Base-by-base conservation (phyloP, 495 filamentous ascomycete genomes). In the Aeminium ludgeri region DNA sequence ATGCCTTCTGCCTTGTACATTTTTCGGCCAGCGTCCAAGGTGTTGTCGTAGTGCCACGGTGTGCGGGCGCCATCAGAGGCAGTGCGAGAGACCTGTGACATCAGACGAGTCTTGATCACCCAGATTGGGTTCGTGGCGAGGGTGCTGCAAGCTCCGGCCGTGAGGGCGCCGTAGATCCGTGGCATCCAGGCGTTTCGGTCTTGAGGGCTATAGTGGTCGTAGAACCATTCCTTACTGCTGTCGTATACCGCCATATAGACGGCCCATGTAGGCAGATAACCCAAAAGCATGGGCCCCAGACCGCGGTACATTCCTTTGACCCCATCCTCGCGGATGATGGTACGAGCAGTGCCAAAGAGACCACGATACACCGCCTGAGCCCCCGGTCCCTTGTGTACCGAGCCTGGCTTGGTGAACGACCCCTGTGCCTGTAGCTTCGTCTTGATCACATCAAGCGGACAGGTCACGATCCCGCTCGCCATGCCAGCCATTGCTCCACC, bases 111-210 rank as follows among this genome's bases (percentile, higher is more conserved):
- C 57, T 99, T 99, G 62, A 99, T 92, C 20, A 99, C 91, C 89
- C 89, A 99, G 43, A 99, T 99, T 0, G 89, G 89, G 59, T 99
- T 99, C n/a, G 89, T 99, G 41, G 72, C 81, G 46, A 96, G 72
- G 2, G 91, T 96, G 40, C 84, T 92, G 57, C 81, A 93, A 40
- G 78, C 83, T 13, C 89, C 89, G 25, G 85, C 89, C 29, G 82
- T 74, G 45, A 99, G 70, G 17, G 91, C 89, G 19, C 91, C 86
- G 60, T 71, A 69, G 13, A 73, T 65, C 50, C 75, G 68, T 39
- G 71, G 66, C 28, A 78, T 52, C 65, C 72, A 76, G 60, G 69
- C 70, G 49, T 65, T 74, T 46, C 67, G 65, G 72, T 28, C 29
- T 10, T 7, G 20, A n/a, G 10, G 17, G 17, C 27, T 31, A 36